Percentiles rank a stretch among this genome's conserved stretches.
Conservation (phyloP, 2,329 filamentous ascomycete species). For the Parastagonospora avenae region DNA sequence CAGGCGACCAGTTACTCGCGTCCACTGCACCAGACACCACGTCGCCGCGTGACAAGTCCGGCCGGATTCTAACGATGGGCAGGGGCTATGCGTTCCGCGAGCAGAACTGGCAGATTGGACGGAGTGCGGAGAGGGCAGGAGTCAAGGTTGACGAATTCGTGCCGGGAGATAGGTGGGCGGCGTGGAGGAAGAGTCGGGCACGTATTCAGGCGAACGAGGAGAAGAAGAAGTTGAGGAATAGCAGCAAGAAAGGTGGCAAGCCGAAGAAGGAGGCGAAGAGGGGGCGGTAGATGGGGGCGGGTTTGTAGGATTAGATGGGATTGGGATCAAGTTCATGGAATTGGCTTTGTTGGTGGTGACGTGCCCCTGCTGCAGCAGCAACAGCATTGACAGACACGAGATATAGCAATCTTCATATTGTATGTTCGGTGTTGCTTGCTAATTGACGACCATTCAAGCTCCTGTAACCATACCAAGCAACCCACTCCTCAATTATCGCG, state of each 20-base stretch:
- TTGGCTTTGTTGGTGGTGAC: no score
- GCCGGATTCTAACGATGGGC: conserved; percentile 39
- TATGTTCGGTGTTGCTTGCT: no score
- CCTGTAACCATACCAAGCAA: background rate
- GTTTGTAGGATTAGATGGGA: background rate
- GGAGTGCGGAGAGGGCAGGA: conserved; percentile 64
- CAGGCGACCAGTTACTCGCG: conserved; percentile 21
- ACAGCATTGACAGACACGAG: no score
- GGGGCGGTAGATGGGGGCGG: background rate
- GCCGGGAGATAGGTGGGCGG: conserved; percentile 65
- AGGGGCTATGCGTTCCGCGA: conserved; percentile 68
- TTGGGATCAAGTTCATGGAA: background rate
- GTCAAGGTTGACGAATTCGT: conserved; percentile 62
- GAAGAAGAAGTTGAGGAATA: conserved; percentile 60
- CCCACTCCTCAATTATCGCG: background rate
- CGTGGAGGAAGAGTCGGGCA: conserved; percentile 65
- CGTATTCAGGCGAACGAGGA: conserved; percentile 59
- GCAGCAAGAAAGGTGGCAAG: conserved; percentile 43
- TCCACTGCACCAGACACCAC: conserved; percentile 21
- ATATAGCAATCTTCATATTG: background rate
- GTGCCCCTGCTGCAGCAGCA: background rate
- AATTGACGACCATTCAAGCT: background rate
- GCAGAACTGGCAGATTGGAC: conserved; percentile 71
- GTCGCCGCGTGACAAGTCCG: conserved; percentile 41
- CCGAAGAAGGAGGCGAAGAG: conserved; percentile 22